phyloP scores from a whole-genome alignment of 495 filamentous ascomycete genomes.

The Aspergillus kassunensis region DNA sequence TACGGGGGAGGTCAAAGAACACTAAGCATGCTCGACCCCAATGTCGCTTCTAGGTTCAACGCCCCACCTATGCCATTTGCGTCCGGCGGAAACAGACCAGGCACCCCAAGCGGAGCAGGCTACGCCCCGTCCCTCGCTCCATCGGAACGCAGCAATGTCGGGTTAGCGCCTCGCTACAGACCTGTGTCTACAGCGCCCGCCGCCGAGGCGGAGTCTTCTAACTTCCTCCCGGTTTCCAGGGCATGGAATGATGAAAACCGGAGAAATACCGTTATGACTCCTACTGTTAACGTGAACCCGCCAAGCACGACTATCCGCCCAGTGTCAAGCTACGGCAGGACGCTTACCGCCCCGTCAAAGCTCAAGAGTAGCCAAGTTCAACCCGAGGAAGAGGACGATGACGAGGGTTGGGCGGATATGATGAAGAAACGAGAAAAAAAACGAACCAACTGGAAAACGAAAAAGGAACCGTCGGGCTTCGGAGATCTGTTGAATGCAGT shows the following conservation, averaged over 20 bases:
- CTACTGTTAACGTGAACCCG: slow-evolving; percentile 18
- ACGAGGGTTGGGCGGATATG: slow-evolving; percentile 85
- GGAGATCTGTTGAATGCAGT: slow-evolving; percentile 43
- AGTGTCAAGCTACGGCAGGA: slow-evolving; percentile 26
- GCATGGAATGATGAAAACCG: slow-evolving; percentile 47
- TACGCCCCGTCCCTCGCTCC: slow-evolving; percentile 82
- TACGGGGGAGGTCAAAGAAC: slow-evolving; percentile 49
- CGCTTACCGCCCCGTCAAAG: slow-evolving; percentile 24
- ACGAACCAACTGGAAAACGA: slow-evolving; percentile 66
- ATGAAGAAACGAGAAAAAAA: slow-evolving; percentile 79
- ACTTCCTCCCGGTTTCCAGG: slow-evolving; percentile 47
- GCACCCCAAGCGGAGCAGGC: slow-evolving; percentile 33
- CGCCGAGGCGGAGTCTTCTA: slow-evolving; percentile 36
- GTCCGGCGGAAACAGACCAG: slow-evolving; percentile 26
- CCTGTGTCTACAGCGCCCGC: slow-evolving; percentile 63
- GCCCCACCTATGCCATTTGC: slow-evolving; percentile 31
- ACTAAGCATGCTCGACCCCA: slow-evolving; percentile 79
- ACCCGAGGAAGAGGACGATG: slow-evolving; percentile 68
- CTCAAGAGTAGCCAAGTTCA: slow-evolving; percentile 21
- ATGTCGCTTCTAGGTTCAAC: slow-evolving; percentile 53
- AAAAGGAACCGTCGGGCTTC: slow-evolving; percentile 48
- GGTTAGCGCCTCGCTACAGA: slow-evolving; percentile 85
- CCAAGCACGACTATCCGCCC: slow-evolving; percentile 29
- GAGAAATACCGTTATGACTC: slow-evolving; percentile 22
- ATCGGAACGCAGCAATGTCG: slow-evolving; percentile 90